Conservation (phyloP, 2,329 filamentous ascomycete genomes). For the Penicillium paneum region DNA sequence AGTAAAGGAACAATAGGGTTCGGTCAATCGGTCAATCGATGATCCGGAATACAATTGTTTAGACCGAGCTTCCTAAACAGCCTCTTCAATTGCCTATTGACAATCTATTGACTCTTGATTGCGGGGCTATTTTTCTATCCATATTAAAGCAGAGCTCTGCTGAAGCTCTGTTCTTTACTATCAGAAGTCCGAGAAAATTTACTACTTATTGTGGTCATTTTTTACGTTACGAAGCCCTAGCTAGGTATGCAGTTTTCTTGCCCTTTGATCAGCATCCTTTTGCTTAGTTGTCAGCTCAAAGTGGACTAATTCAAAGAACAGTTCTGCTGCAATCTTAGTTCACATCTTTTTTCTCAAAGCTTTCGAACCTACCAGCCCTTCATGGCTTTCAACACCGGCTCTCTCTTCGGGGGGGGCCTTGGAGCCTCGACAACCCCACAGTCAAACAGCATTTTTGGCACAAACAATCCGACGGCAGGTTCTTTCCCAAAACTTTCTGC, state of each 20-base stretch:
- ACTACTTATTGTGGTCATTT: background rate
- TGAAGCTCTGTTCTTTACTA: background rate
- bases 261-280: background rate
- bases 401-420: constrained; percentile 31
- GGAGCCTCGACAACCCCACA: constrained; percentile 24
- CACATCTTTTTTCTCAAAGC: background rate
- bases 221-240: background rate
- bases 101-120: background rate
- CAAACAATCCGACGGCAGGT: constrained; percentile 25
- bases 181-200: background rate
- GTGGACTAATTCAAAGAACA: background rate
- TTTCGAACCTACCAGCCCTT: background rate
- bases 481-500: constrained; percentile 25
- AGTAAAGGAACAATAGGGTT: background rate
- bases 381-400: constrained; percentile 23
- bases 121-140: background rate
- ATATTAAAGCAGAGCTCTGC: background rate
- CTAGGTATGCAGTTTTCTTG: constrained; percentile 3
- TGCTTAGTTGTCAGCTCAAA: background rate
- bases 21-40: constrained; percentile 16
- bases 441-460: constrained; percentile 27
- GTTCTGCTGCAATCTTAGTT: too few species aligned
- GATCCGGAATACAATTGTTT: constrained; percentile 24
- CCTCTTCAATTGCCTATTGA: background rate
- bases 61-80: constrained; percentile 15